Percentiles rank a stretch among this genome's conserved stretches.
These are phyloP conservation scores for Ogataea chonburiensis DNA, from an alignment of 805 yeast genomes.

Conservation along the genomic window DNA sequence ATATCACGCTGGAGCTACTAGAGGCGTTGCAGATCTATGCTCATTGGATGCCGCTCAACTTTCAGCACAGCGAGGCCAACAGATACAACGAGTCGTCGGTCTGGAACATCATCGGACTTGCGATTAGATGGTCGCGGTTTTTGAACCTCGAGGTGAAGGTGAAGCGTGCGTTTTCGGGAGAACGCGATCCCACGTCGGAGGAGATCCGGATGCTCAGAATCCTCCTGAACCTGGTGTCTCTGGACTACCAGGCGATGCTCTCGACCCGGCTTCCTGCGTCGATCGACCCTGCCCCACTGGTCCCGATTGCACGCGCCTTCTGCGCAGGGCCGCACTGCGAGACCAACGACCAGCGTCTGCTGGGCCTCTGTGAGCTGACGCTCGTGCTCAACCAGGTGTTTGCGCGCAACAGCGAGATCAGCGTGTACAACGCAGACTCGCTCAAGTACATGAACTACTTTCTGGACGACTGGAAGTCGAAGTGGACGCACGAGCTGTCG, in stretches of 20 bases:
- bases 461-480: constrained; percentile 18
- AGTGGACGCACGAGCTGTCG: constrained; percentile 13
- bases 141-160: constrained; percentile 15
- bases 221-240: constrained; percentile 16
- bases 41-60: constrained; percentile 19
- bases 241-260: constrained; percentile 20
- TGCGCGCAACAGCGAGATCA: constrained; percentile 1
- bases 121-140: constrained; percentile 18
- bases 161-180: constrained; percentile 7
- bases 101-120: constrained; percentile 18
- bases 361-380: constrained; percentile 20
- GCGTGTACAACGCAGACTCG: constrained; percentile 4
- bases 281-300: constrained; percentile 19
- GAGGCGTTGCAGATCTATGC: constrained; percentile 20
- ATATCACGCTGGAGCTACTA: constrained; percentile 16
- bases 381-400: constrained; percentile 14
- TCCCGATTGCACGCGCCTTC: constrained; percentile 13
- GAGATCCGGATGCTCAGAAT: constrained; percentile 17
- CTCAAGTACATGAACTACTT: constrained; percentile 13
- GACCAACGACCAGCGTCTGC: constrained; percentile 16
- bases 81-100: constrained; percentile 18
- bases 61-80: not conserved
- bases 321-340: constrained; percentile 11
- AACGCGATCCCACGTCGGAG: constrained; percentile 7
- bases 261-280: constrained; percentile 20